Conservation (phyloP, 805 yeast species). For the Kluyveromyces aestuarii region DNA sequence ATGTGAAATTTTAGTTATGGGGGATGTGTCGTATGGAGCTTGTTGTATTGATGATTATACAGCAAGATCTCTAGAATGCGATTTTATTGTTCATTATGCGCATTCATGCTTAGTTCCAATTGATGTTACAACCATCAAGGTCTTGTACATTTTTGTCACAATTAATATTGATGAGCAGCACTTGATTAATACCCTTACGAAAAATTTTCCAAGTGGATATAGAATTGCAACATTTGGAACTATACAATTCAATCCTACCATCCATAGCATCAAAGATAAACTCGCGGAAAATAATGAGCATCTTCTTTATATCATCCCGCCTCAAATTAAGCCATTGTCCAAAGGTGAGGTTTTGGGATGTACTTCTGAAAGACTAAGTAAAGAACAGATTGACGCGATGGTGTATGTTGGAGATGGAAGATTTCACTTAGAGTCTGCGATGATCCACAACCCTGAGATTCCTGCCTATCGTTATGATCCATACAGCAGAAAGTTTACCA, state of each 20-base stretch:
- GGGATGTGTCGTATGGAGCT: constrained; percentile 97
- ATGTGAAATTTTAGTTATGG: constrained; percentile 90
- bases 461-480: constrained; percentile 96
- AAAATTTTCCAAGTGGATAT: constrained; percentile 56
- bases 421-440: constrained; percentile 88
- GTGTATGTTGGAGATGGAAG: constrained; percentile 94
- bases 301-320: constrained; percentile 60
- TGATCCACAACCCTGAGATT: constrained; percentile 92
- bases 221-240: constrained; percentile 86
- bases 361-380: constrained; percentile 75
- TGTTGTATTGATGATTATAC: constrained; percentile 97
- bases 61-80: constrained; percentile 88
- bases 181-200: constrained; percentile 62
- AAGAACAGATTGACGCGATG: constrained; percentile 63
- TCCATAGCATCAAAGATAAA: constrained; percentile 65
- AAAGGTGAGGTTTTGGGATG: constrained; percentile 96
- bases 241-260: constrained; percentile 91
- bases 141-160: constrained; percentile 90
- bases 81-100: constrained; percentile 91
- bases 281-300: constrained; percentile 40
- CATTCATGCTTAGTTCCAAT: constrained; percentile 96
- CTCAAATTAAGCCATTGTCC: constrained; percentile 87
- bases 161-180: constrained; percentile 82
- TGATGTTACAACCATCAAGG: constrained; percentile 83
- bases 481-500: constrained; percentile 81